Conservation (phyloP, 345 rosid genomes). For the Anacardium occidentale region DNA sequence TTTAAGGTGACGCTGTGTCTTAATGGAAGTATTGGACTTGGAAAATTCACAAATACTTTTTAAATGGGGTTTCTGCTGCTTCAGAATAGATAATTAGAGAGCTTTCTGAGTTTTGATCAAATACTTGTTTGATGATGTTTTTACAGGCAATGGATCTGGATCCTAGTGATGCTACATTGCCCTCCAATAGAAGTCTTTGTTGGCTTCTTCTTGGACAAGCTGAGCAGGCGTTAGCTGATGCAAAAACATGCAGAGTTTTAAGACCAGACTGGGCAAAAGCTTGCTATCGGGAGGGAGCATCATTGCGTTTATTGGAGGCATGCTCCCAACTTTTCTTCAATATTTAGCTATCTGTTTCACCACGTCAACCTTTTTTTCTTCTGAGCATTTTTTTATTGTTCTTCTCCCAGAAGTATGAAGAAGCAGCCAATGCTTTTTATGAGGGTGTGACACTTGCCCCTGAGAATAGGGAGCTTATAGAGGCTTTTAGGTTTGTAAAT, state of each 20-base stretch:
- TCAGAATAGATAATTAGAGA: background rate
- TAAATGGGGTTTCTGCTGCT: background rate
- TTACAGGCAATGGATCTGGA: constrained; percentile 84
- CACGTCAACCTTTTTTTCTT: background rate
- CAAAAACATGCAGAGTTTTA: constrained; percentile 63
- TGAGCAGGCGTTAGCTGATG: constrained; percentile 82
- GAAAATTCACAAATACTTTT: background rate
- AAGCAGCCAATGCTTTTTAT: constrained; percentile 80
- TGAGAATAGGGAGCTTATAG: constrained; percentile 62
- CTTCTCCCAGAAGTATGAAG: constrained; percentile 63
- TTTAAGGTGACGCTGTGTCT: background rate
- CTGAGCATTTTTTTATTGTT: constrained; percentile 11
- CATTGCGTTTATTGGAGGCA: constrained; percentile 72
- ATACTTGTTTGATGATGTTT: constrained; percentile 12
- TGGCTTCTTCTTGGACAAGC: constrained; percentile 74
- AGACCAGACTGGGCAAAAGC: constrained; percentile 85
- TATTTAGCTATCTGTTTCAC: background rate
- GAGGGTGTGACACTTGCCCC: constrained; percentile 84
- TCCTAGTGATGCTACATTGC: constrained; percentile 63
- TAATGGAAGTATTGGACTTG: background rate
- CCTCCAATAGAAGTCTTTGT: constrained; percentile 87
- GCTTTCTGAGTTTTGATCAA: background rate
- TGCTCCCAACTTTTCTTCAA: constrained; percentile 5
- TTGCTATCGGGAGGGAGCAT: constrained; percentile 92
- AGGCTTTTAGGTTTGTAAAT: constrained; percentile 66